Conservation (phyloP, 2,329 filamentous ascomycete genomes). For the Septoria linicola region DNA sequence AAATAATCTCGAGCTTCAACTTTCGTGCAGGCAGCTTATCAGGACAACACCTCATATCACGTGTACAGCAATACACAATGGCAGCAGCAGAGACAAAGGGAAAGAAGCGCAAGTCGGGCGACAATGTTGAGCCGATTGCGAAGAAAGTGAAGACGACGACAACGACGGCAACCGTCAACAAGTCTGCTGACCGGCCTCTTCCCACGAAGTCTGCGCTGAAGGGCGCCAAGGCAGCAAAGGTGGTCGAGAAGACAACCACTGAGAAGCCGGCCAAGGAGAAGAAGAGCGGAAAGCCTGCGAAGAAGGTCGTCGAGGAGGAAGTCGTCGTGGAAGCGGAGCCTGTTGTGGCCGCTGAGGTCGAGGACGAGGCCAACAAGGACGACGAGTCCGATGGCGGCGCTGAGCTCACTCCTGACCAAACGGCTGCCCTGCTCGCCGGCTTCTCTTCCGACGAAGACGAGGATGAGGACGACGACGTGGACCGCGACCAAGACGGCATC, state of each 20-base stretch:
- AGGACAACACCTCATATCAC: no score
- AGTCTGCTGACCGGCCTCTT: conserved; percentile 33
- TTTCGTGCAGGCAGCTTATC: no score
- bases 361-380: conserved; percentile 26
- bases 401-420: conserved; percentile 46
- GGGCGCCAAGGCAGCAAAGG: conserved; percentile 26
- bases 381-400: conserved; percentile 33
- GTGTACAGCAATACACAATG: conserved; percentile 16
- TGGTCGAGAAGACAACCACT: conserved; percentile 9
- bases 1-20: conserved; percentile 9
- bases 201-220: conserved; percentile 38
- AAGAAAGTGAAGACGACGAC: conserved; percentile 40
- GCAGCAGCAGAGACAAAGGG: conserved; percentile 35
- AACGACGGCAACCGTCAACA: conserved; percentile 33
- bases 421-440: conserved; percentile 52
- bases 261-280: conserved; percentile 21
- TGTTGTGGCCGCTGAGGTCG: conserved; percentile 22
- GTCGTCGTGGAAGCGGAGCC: conserved; percentile 16
- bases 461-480: conserved; percentile 37
- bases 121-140: conserved; percentile 30
- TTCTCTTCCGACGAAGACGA: conserved; percentile 50
- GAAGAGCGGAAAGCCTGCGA: conserved; percentile 18
- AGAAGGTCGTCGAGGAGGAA: conserved; percentile 23
- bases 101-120: conserved; percentile 42
- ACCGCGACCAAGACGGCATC: conserved; percentile 41